Evolutionary conservation across 2,329 filamentous ascomycete species (phyloP).

Genomic region (Cladosporium colombiae): DNA sequence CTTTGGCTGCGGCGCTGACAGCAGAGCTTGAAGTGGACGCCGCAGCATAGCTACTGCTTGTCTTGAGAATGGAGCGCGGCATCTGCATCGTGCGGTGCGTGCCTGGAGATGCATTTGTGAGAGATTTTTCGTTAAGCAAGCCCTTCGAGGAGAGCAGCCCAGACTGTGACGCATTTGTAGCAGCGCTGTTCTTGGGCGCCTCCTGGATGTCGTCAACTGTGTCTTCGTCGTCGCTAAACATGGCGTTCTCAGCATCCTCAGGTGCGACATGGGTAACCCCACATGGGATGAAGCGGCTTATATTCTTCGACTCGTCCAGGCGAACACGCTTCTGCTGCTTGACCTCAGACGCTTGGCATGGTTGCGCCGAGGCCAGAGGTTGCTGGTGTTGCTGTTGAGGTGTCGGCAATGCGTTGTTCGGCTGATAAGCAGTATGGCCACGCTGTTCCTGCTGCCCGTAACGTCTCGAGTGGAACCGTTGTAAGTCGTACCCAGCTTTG

Average conservation of each 20-base stretch:
- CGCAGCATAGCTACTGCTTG: background rate
- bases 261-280: background rate
- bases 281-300: background rate
- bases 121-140: background rate
- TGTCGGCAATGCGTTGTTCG: no score
- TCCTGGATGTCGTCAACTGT: background rate
- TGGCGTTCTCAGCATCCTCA: slow-evolving; percentile 5
- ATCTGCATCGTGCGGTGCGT: background rate
- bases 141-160: background rate
- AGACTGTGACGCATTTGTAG: background rate
- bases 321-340: background rate
- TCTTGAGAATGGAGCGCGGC: background rate
- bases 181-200: background rate
- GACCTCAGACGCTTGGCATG: background rate
- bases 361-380: background rate
- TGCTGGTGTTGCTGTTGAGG: background rate
- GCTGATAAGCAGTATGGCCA: background rate
- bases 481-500: background rate
- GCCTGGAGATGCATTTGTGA: background rate
- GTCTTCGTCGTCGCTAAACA: background rate
- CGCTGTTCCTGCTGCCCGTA: background rate
- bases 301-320: background rate
- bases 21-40: background rate
- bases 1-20: background rate
- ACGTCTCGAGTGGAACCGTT: background rate